A percentile compares a stretch with the other conserved stretches of the same genome.
Evolutionary conservation across 441 rosid genomes (phyloP).

Genomic region (Bocquillonia castaneifolia): DNA sequence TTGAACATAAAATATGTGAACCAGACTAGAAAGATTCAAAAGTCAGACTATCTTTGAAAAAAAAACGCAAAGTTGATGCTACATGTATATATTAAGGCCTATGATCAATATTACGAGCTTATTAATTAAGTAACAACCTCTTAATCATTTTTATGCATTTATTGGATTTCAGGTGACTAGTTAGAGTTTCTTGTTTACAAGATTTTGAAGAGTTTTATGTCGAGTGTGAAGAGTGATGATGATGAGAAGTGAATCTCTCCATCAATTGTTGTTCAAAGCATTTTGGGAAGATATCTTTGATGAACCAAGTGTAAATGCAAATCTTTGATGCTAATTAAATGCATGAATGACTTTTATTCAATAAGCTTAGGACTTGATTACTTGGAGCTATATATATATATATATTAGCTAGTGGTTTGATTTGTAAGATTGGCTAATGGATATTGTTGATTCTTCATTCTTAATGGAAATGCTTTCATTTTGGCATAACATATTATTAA

Average conservation of each 20-base stretch:
- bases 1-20: too few relatives aligned
- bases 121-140: background rate
- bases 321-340: background rate
- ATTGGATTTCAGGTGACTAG: background rate
- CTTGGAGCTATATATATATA: too few relatives aligned
- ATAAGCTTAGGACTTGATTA: background rate
- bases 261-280: background rate
- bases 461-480: conserved; percentile 1
- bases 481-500: too few relatives aligned
- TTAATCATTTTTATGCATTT: background rate
- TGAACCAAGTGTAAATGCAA: background rate
- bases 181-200: background rate
- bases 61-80: too few relatives aligned
- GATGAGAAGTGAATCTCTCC: background rate
- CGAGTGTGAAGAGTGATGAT: background rate
- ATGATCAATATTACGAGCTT: too few relatives aligned
- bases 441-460: background rate
- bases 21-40: too few relatives aligned
- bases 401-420: background rate
- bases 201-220: background rate
- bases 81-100: too few relatives aligned
- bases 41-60: too few relatives aligned
- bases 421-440: background rate
- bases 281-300: background rate
- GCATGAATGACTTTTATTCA: background rate